A percentile compares a stretch with the other conserved stretches of the same genome.
These are phyloP conservation scores for Leccinum boreale DNA, from an alignment of 768 basidiomycete genomes.

Conservation along the genomic window DNA sequence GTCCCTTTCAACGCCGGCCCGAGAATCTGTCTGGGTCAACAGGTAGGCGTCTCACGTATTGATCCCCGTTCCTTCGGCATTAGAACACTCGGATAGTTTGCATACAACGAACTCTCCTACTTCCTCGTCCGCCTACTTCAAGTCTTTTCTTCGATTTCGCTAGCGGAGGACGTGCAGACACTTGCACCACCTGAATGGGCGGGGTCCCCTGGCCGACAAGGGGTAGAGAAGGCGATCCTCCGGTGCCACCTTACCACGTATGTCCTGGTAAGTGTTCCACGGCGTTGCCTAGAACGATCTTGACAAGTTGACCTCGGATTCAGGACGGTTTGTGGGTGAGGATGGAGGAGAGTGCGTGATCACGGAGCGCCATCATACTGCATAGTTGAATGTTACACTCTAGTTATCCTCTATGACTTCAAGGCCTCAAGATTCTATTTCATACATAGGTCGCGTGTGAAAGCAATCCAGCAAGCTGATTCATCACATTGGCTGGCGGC, in stretches of 20 bases:
- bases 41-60: conserved; percentile 17
- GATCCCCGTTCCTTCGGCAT: not conserved
- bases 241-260: conserved; percentile 55
- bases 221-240: conserved; percentile 45
- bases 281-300: not conserved
- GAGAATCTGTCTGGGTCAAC: conserved; percentile 37
- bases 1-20: conserved; percentile 41
- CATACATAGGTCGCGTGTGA: no score
- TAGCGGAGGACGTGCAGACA: conserved; percentile 46
- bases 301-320: not conserved
- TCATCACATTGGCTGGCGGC: no score
- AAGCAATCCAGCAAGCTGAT: no score
- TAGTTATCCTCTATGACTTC: not conserved
- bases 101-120: conserved; percentile 63
- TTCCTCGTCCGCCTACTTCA: conserved; percentile 61
- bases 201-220: conserved; percentile 32
- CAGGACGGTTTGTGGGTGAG: conserved; percentile 27
- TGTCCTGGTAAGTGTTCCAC: conserved; percentile 34
- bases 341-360: conserved; percentile 18
- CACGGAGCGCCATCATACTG: not conserved
- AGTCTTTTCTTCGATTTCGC: conserved; percentile 42
- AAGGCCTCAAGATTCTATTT: no score
- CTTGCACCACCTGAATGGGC: conserved; percentile 47
- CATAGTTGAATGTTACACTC: not conserved
- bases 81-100: conserved; percentile 41